Evolutionary conservation across 176 grass and related monocot genomes (phyloP).

Genomic region (Bromus sterilis): DNA sequence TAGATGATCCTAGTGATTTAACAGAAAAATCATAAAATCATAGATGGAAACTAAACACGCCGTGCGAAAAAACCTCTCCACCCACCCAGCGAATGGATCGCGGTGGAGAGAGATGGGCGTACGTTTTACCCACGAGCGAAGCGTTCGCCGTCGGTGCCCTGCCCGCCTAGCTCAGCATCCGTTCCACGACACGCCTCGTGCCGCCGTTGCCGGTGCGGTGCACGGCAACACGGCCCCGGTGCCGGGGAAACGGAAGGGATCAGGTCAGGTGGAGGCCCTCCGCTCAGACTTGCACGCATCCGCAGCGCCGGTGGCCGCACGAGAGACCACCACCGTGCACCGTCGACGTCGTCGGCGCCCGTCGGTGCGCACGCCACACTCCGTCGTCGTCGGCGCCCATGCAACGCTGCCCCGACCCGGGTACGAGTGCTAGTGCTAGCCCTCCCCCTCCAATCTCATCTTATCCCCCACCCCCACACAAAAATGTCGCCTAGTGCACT

Average conservation of each 20-base stretch:
- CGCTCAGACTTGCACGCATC: slow-evolving; percentile 5
- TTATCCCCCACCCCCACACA: not conserved
- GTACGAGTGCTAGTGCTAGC: not conserved
- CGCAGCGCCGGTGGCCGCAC: not conserved
- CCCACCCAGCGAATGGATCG: not conserved
- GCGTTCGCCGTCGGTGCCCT: not conserved
- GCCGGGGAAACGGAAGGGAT: not conserved
- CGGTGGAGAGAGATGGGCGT: too few species aligned
- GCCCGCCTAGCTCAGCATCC: not conserved
- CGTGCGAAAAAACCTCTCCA: not conserved
- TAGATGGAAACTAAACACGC: too few species aligned
- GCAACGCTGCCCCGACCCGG: not conserved
- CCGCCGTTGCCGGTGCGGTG: not conserved
- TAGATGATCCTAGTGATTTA: too few species aligned
- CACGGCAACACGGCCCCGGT: not conserved
- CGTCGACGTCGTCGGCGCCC: not conserved
- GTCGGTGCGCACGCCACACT: not conserved
- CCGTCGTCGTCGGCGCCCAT: not conserved
- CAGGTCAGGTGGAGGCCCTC: not conserved
- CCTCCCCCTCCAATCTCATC: too few species aligned
- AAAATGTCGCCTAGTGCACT: not conserved
- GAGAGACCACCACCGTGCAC: not conserved
- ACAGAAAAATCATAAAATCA: too few species aligned
- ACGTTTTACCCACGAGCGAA: not conserved
- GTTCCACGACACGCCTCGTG: not conserved